Evolutionary conservation across 225 moss, liverwort and hornwort genomes (phyloP).

Genomic region (Sphagnum tenellum): DNA sequence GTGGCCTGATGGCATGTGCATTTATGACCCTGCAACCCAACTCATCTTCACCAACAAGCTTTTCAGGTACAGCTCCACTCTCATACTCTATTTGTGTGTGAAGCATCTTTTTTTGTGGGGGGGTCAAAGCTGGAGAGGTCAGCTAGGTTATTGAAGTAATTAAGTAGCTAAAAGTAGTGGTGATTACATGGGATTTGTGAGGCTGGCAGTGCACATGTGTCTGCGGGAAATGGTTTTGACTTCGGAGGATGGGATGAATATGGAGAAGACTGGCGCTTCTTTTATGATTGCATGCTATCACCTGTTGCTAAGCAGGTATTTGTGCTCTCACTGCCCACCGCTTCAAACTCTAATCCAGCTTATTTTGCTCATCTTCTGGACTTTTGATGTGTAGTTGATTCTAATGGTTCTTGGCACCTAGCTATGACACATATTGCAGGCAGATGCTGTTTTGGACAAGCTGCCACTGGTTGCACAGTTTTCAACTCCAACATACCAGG

Average conservation of each 20-base stretch:
- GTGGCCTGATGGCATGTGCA: constrained; percentile 65
- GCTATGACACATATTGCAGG: constrained; percentile 19
- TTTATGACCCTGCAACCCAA: constrained; percentile 47
- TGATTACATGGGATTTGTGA: too few relatives aligned
- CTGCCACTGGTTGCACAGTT: constrained; percentile 70
- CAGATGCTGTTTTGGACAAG: constrained; percentile 60
- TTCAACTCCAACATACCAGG: constrained; percentile 64
- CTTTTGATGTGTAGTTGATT: too few relatives aligned
- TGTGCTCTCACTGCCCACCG: too few relatives aligned
- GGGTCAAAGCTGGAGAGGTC: too few relatives aligned
- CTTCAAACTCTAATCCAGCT: background rate
- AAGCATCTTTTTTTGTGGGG: too few relatives aligned
- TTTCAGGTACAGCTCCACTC: constrained; percentile 28
- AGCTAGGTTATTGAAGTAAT: too few relatives aligned
- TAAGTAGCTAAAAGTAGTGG: too few relatives aligned
- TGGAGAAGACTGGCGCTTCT: constrained; percentile 84
- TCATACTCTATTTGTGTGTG: background rate
- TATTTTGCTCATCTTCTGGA: background rate
- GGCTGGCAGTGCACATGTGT: constrained; percentile 65
- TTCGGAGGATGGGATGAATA: constrained; percentile 76
- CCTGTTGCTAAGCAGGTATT: constrained; percentile 69
- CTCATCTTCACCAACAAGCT: constrained; percentile 52
- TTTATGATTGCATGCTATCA: constrained; percentile 85
- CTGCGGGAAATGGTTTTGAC: constrained; percentile 43
- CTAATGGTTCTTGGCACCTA: too few relatives aligned